Base-by-base conservation (phyloP, 352 stramenopile genomes). In the Phytopythium litorale region DNA sequence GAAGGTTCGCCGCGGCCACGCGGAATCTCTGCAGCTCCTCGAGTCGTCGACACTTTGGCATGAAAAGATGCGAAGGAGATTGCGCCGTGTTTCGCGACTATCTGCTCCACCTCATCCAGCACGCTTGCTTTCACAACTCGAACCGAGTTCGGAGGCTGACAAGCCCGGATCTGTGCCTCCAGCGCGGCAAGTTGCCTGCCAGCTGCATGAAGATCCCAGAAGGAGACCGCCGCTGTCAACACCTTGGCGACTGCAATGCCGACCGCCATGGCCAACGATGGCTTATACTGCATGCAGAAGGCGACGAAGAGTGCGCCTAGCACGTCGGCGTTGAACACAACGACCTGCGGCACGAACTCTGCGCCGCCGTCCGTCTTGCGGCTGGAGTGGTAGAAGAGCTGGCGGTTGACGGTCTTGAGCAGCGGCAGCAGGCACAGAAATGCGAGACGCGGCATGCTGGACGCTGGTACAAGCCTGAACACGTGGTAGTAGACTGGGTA, bases 261-360 rank as follows among this genome's bases (percentile, higher is more conserved):
- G 4, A 37, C 54, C 0, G 73, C 15, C 5, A 63, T 77, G 15
- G 23, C 56, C 28, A 62, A 9, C 1, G 66, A 69, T 7, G 65
- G 51, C 18, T 71, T 58, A 32, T 73, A 69, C 42, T 73, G 63
- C 70, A 77, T 70, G 13, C 59, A 70, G 30, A 72, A 71, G 8
- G 67, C 70, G 18, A 71, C 54, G 38, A 71, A 77, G 28, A 77
- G 37, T 1, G 66, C 66, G 45, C 70, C 67, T 19, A 77, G 61
- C 19, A 71, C 48, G 32, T 73, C 70, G 7, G 69, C 59, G 30
- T 74, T 77, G 60, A 77, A 71, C 28, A 73, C 65, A 11, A 77
- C 67, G 3, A 68, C 58, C 4, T 63, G 61, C 13, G 70, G 66
- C 15, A 71, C 61, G 3, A 40, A 55, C 46, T 70, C 54, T 9